Conservation (phyloP, 306 rosid species). For the Clitoria ternatea region DNA sequence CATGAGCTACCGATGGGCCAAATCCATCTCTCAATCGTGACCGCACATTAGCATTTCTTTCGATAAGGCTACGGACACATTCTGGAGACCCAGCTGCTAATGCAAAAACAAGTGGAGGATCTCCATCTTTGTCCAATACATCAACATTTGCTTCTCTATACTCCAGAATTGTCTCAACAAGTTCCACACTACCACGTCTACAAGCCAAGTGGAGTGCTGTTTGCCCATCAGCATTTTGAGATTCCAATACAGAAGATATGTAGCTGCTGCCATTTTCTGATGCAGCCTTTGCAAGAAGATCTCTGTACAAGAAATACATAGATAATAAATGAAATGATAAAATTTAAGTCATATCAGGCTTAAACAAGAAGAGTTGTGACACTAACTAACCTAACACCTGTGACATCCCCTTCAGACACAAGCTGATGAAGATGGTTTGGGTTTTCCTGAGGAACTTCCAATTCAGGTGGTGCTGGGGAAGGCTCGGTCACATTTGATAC, state of each 20-base stretch:
- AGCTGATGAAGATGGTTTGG: slow-evolving; percentile 70
- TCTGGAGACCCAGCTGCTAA: slow-evolving; percentile 97
- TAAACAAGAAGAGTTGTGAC: slow-evolving; percentile 9
- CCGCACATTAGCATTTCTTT: slow-evolving; percentile 80
- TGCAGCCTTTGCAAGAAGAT: slow-evolving; percentile 68
- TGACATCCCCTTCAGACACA: slow-evolving; percentile 79
- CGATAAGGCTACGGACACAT: slow-evolving; percentile 74
- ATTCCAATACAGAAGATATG: slow-evolving; percentile 65
- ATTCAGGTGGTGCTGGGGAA: slow-evolving; percentile 55
- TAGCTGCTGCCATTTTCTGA: slow-evolving; percentile 51
- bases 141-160: slow-evolving; percentile 81
- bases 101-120: slow-evolving; percentile 97
- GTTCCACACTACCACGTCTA: slow-evolving; percentile 84
- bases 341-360: slow-evolving; percentile 14
- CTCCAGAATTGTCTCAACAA: slow-evolving; percentile 85
- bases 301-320: slow-evolving; percentile 51
- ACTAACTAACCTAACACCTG: slow-evolving; percentile 79
- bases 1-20: slow-evolving; percentile 97
- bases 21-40: slow-evolving; percentile 85
- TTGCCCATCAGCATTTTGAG: slow-evolving; percentile 93
- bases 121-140: slow-evolving; percentile 92
- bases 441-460: slow-evolving; percentile 53
- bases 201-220: slow-evolving; percentile 98
- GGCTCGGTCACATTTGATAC: slow-evolving; percentile 60
- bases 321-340: slow-evolving; percentile 14